These are phyloP conservation scores for Spergularia azorica DNA, from an alignment of 179 eudicot species.

Conservation along the genomic window DNA sequence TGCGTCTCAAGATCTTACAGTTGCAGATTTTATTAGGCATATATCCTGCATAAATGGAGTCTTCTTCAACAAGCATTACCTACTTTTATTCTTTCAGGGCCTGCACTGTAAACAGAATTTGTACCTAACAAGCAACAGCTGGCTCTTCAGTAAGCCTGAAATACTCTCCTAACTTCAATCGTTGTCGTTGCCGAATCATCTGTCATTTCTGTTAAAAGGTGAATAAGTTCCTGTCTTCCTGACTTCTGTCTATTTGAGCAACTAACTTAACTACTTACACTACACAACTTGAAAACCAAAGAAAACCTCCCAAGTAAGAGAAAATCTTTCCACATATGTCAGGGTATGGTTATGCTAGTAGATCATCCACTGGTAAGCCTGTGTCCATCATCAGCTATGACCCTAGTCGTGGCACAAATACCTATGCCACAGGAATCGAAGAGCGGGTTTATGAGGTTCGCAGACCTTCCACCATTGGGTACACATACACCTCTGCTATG, in stretches of 20 bases:
- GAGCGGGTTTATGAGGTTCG: slow-evolving; percentile 25
- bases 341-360: slow-evolving; percentile 10
- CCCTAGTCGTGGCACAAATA: slow-evolving; percentile 4
- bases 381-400: slow-evolving; percentile 13
- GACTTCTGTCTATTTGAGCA: slow-evolving; percentile 11
- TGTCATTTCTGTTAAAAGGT: slow-evolving; percentile 15
- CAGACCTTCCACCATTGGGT: slow-evolving; percentile 11
- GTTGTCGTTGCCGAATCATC: slow-evolving; percentile 7
- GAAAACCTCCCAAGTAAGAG: background rate
- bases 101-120: slow-evolving; percentile 10
- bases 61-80: background rate
- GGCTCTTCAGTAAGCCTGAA: slow-evolving; percentile 9
- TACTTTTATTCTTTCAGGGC: slow-evolving; percentile 9
- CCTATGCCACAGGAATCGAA: slow-evolving; percentile 22
- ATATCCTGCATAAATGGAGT: background rate
- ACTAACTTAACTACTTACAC: background rate
- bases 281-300: background rate
- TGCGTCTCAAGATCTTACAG: background rate
- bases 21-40: background rate
- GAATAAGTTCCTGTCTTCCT: slow-evolving; percentile 4
- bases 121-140: slow-evolving; percentile 7
- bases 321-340: slow-evolving; percentile 16
- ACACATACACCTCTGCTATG: slow-evolving; percentile 4
- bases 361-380: slow-evolving; percentile 1
- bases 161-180: background rate